Conservation (phyloP, 345 rosid species). For the Eucalyptus decipiens region DNA sequence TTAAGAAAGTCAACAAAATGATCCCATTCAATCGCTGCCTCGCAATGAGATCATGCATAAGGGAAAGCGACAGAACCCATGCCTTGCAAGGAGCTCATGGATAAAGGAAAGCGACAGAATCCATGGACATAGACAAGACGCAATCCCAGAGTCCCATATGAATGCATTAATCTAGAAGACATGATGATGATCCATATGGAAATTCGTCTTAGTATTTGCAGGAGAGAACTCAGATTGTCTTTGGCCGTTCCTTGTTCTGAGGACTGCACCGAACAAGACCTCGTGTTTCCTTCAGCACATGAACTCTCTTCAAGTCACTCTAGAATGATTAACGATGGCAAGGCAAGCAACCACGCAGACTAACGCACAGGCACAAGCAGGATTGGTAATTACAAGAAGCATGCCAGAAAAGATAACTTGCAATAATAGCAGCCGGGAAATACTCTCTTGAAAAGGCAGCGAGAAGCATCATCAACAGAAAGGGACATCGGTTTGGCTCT, state of each 20-base stretch:
- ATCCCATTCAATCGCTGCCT: neutral
- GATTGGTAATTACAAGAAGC: neutral
- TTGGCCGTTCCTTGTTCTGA: neutral
- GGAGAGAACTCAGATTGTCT: neutral
- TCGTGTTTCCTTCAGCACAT: neutral
- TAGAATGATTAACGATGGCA: neutral
- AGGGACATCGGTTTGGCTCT: neutral
- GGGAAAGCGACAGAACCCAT: neutral
- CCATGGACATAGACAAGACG: neutral
- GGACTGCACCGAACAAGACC: neutral
- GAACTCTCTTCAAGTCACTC: neutral
- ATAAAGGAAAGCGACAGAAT: neutral
- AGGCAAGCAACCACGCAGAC: neutral
- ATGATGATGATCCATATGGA: neutral
- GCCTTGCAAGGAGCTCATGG: neutral
- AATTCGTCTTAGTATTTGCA: neutral
- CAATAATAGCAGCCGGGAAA: neutral
- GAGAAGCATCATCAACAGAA: neutral
- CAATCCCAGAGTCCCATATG: neutral
- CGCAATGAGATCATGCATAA: neutral
- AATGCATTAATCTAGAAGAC: neutral
- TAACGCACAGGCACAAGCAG: neutral
- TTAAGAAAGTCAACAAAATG: too few species aligned
- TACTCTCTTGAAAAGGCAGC: neutral
- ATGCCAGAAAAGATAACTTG: neutral